phyloP scores from a whole-genome alignment of 23 red algal genomes.

The Chondrus crispus region DNA sequence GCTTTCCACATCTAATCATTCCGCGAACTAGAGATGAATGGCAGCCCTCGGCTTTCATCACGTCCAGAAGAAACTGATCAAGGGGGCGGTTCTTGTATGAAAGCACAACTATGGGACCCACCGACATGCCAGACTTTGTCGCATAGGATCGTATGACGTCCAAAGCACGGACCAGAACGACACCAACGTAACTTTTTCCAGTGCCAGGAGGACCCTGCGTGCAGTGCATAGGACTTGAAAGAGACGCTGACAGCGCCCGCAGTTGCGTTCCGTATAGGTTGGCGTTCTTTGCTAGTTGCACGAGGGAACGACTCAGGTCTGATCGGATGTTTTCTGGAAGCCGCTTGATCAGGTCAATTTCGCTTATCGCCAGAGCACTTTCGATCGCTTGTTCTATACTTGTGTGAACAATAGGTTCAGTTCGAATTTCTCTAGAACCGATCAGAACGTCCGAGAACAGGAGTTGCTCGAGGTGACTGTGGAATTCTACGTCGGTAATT shows the following conservation, averaged over 20 bases:
- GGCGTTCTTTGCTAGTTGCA: background rate
- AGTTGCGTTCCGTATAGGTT: conserved; percentile 27
- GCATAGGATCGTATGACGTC: conserved; percentile 16
- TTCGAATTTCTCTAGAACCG: background rate
- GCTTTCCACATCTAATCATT: conserved; percentile 41
- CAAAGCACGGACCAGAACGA: conserved; percentile 33
- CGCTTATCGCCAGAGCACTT: background rate
- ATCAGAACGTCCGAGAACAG: conserved; percentile 18
- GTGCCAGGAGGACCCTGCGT: conserved; percentile 52
- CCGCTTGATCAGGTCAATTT: conserved; percentile 7
- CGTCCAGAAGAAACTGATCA: conserved; percentile 40
- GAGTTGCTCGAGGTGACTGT: conserved; percentile 34
- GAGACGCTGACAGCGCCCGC: background rate
- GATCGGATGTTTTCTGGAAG: background rate
- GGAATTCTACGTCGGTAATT: conserved; percentile 4
- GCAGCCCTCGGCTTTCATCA: background rate
- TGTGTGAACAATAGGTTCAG: background rate
- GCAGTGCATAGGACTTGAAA: conserved; percentile 29
- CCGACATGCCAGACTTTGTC: background rate
- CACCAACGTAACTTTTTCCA: conserved; percentile 56
- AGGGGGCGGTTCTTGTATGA: conserved; percentile 55
- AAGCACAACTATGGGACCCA: conserved; percentile 31
- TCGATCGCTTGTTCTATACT: background rate
- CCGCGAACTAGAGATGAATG: background rate
- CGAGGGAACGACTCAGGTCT: background rate